phyloP scores from a whole-genome alignment of 2,329 filamentous ascomycete genomes.

The Delphinella strobiligena region DNA sequence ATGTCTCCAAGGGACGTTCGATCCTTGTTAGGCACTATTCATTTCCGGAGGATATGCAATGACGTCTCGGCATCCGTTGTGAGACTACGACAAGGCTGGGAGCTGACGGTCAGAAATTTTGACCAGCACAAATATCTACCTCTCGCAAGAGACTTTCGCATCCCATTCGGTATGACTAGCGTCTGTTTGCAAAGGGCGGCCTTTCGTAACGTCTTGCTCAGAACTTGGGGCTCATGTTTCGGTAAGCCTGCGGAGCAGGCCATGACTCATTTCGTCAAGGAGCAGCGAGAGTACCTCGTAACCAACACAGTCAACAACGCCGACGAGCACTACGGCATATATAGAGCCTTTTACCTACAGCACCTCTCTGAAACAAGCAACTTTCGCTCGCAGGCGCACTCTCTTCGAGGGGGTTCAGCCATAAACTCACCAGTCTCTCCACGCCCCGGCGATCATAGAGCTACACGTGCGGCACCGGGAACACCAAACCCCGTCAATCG shows the following conservation, averaged over 20 bases:
- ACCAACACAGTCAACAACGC: neutral
- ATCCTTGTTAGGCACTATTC: neutral
- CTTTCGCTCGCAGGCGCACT: too few species aligned
- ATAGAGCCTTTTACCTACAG: neutral
- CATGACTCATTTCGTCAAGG: neutral
- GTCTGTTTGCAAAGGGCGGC: conserved; percentile 2
- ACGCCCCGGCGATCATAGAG: too few species aligned
- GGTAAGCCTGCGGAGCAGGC: neutral
- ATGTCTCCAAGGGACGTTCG: neutral
- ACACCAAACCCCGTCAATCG: too few species aligned
- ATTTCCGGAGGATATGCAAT: neutral
- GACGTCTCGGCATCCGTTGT: neutral
- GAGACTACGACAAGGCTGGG: neutral
- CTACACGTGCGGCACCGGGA: too few species aligned
- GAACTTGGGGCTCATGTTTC: conserved; percentile 2
- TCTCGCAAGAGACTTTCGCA: conserved; percentile 1
- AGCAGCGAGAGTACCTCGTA: neutral
- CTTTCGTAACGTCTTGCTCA: conserved; percentile 3
- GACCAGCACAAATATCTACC: conserved; percentile 3
- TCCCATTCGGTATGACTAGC: neutral
- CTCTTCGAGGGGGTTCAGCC: too few species aligned
- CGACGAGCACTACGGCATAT: neutral
- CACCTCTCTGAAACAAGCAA: neutral
- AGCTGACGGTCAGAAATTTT: neutral
- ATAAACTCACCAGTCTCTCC: too few species aligned